Evolutionary conservation across 441 rosid genomes (phyloP).

Genomic region (Corymbia calophylla): DNA sequence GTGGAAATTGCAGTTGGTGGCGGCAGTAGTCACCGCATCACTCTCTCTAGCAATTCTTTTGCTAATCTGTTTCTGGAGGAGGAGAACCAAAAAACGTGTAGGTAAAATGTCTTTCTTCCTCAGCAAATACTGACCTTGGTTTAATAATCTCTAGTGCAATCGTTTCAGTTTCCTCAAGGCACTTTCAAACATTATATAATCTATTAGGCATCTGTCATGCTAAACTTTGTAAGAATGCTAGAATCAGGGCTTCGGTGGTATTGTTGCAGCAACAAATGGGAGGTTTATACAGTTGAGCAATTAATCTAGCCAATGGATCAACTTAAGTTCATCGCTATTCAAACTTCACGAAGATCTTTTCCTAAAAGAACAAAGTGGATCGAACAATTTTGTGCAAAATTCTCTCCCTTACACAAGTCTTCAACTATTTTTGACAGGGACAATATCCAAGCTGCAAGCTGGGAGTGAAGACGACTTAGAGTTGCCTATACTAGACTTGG

Average conservation of each 20-base stretch:
- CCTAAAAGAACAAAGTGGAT: not conserved
- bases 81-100: not conserved
- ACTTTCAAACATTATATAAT: not conserved
- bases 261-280: not conserved
- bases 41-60: not conserved
- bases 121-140: not conserved
- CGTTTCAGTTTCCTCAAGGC: not conserved
- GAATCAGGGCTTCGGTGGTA: not conserved
- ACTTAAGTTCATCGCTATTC: not conserved
- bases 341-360: not conserved
- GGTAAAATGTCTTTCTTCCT: not conserved
- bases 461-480: not conserved
- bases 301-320: not conserved
- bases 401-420: not conserved
- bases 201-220: not conserved
- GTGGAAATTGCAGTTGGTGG: not conserved
- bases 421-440: not conserved
- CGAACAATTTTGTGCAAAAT: not conserved
- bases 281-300: not conserved
- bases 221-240: not conserved
- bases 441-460: not conserved
- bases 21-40: not conserved
- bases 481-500: not conserved
- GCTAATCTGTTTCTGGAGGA: not conserved
- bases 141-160: not conserved